Evolutionary conservation across 768 basidiomycete genomes (phyloP).

Genomic region (Naematelia aurantialba): DNA sequence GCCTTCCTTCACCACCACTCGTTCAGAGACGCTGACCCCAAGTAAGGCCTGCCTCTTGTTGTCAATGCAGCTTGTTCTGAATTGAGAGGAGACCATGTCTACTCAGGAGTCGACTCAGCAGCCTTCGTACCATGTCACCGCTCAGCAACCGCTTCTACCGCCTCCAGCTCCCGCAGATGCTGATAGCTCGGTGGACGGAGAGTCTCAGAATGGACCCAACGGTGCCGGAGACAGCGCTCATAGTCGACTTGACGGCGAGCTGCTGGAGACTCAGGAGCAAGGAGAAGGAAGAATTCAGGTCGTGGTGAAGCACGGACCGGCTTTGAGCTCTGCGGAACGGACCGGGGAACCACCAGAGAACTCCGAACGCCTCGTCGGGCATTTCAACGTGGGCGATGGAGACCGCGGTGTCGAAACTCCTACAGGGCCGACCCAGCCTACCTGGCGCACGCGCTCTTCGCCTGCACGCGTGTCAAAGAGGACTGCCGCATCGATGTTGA

Average conservation of each 20-base stretch:
- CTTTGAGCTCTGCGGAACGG: not conserved
- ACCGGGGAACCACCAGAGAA: not conserved
- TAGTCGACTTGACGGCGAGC: not conserved
- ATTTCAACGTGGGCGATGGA: not conserved
- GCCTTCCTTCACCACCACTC: no score
- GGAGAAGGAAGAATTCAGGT: not conserved
- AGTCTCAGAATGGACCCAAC: no score
- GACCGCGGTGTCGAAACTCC: not conserved
- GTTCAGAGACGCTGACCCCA: no score
- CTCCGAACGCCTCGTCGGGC: conserved; percentile 1
- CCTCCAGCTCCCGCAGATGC: no score
- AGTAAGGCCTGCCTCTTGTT: no score
- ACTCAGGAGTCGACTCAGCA: conserved; percentile 21
- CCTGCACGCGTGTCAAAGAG: not conserved
- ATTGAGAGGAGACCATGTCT: not conserved
- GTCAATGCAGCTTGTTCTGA: no score
- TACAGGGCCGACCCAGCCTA: not conserved
- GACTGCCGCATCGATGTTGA: not conserved
- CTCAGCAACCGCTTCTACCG: not conserved
- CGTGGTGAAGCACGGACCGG: not conserved
- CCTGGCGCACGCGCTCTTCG: not conserved
- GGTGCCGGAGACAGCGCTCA: no score
- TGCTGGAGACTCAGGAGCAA: not conserved
- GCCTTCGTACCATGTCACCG: conserved; percentile 10
- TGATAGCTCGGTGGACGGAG: no score